Evolutionary conservation across 352 stramenopile genomes (phyloP).

Genomic region (Globisporangium paroecandrum): DNA sequence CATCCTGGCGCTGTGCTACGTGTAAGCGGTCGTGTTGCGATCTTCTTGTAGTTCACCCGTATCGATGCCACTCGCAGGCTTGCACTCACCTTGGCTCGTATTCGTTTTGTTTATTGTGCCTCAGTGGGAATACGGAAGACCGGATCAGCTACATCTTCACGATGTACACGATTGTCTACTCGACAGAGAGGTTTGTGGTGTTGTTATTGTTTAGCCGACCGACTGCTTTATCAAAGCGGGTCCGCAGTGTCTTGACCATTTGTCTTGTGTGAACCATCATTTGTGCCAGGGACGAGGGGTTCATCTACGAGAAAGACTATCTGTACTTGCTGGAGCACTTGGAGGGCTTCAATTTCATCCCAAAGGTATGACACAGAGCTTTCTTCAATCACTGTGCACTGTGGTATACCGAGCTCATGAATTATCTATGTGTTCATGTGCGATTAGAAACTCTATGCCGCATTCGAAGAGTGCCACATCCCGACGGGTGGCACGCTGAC

Average conservation of each 20-base stretch:
- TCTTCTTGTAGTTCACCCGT: not conserved
- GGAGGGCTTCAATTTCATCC: constrained; percentile 55
- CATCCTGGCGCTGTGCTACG: constrained; percentile 66
- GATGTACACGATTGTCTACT: constrained; percentile 82
- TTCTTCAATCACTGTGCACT: not conserved
- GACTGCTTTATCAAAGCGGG: not conserved
- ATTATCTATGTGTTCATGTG: not conserved
- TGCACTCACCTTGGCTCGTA: not conserved
- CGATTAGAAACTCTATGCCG: constrained; percentile 52
- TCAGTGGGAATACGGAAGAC: constrained; percentile 82
- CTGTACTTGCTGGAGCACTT: constrained; percentile 66
- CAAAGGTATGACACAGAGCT: constrained; percentile 32
- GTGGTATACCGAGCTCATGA: not conserved
- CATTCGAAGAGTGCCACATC: constrained; percentile 74
- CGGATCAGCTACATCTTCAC: constrained; percentile 86
- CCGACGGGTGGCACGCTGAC: constrained; percentile 45
- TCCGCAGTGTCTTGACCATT: not conserved
- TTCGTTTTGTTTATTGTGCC: constrained; percentile 1
- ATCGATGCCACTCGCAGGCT: not conserved
- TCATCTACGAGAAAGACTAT: constrained; percentile 71
- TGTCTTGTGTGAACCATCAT: not conserved
- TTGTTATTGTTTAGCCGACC: not conserved
- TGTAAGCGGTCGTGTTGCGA: constrained; percentile 33
- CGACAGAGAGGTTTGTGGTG: constrained; percentile 45
- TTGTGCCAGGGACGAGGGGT: constrained; percentile 43